These are phyloP conservation scores for Fusarium goolgardi DNA, from an alignment of 2,329 filamentous ascomycete genomes.

Conservation along the genomic window DNA sequence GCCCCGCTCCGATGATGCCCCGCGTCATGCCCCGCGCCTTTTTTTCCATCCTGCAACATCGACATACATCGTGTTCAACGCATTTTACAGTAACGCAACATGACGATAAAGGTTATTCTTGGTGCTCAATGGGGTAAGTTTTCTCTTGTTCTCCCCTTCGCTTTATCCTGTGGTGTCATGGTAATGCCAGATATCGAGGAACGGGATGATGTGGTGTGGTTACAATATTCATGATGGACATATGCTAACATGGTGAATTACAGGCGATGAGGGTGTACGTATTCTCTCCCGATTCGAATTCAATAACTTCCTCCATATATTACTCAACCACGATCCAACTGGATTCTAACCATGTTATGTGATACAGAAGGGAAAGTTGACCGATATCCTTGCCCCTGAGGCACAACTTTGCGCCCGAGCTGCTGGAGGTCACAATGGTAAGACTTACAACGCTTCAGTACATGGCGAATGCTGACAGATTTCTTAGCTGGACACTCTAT, in stretches of 20 bases:
- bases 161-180: neutral
- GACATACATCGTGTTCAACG: constrained; percentile 16
- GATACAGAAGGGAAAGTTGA: constrained; percentile 25
- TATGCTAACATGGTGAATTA: constrained; percentile 1
- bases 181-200: neutral
- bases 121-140: constrained; percentile 20
- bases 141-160: too few relatives aligned
- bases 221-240: neutral
- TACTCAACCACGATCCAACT: neutral
- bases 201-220: neutral
- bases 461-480: neutral
- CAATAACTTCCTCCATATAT: neutral
- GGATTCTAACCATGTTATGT: constrained; percentile 3
- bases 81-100: constrained; percentile 13
- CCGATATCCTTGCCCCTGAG: constrained; percentile 24
- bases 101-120: constrained; percentile 17
- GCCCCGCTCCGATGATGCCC: constrained; percentile 19
- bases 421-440: constrained; percentile 25
- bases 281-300: neutral
- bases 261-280: constrained; percentile 22
- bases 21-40: constrained; percentile 15
- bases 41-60: constrained; percentile 20
- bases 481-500: constrained; percentile 14
- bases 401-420: constrained; percentile 29
- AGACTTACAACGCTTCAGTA: neutral